phyloP scores from a whole-genome alignment of 352 stramenopile species.

The Globisporangium apiculatum region DNA sequence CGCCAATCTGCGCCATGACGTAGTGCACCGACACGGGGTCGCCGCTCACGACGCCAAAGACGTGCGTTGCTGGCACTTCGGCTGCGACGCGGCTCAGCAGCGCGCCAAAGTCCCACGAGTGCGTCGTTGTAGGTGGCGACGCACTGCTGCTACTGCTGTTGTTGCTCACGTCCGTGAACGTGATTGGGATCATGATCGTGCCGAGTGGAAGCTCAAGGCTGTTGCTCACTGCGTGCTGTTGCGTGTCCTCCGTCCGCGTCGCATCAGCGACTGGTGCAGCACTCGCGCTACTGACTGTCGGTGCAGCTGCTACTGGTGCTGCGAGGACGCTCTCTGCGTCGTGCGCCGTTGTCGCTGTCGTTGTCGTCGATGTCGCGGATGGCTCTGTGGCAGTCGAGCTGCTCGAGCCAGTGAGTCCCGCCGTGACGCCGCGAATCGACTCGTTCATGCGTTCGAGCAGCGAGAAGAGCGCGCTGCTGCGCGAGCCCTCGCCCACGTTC shows the following conservation, averaged over 20 bases:
- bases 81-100: slow-evolving; percentile 37
- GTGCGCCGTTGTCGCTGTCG: not conserved
- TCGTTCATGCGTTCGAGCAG: slow-evolving; percentile 19
- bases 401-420: not conserved
- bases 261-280: not conserved
- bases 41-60: slow-evolving; percentile 48
- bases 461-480: slow-evolving; percentile 11
- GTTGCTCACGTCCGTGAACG: slow-evolving; percentile 25
- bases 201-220: slow-evolving; percentile 18
- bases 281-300: not conserved
- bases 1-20: slow-evolving; percentile 47
- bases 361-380: not conserved
- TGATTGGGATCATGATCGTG: slow-evolving; percentile 55
- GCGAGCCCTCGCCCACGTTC: not conserved
- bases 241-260: not conserved
- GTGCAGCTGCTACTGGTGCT: too few relatives aligned
- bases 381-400: not conserved
- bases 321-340: too few relatives aligned
- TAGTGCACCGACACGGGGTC: slow-evolving; percentile 43
- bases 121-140: slow-evolving; percentile 21
- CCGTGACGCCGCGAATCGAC: slow-evolving; percentile 13
- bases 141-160: not conserved
- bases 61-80: slow-evolving; percentile 36
- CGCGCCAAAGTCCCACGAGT: slow-evolving; percentile 53
- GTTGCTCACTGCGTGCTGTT: too few relatives aligned